Conservation (phyloP, 306 rosid species). For the Sesbania bispinosa region DNA sequence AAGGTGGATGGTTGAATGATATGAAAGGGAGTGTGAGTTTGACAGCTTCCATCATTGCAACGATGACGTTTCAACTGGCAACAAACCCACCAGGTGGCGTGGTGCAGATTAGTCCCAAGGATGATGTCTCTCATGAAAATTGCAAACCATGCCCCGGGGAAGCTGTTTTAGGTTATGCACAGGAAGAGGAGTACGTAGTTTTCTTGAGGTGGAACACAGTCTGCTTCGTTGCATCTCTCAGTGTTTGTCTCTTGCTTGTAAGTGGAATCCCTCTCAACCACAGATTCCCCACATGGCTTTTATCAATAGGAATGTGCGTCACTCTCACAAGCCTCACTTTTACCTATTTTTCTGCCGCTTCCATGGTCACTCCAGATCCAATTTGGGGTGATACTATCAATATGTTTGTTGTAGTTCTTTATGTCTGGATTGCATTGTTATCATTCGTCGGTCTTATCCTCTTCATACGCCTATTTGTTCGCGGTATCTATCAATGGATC, state of each 20-base stretch:
- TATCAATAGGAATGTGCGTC: background rate
- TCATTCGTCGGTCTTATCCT: background rate
- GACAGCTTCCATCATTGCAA: background rate
- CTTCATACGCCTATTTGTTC: no score
- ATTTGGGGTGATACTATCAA: rapidly evolving
- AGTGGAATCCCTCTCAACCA: constrained; percentile 11
- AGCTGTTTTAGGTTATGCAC: background rate
- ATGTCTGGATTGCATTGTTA: background rate
- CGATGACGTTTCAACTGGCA: constrained; percentile 11
- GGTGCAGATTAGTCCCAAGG: background rate
- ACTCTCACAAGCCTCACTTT: background rate
- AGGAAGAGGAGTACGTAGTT: rapidly evolving
- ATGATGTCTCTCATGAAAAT: rapidly evolving
- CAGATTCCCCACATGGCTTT: background rate
- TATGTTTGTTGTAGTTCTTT: background rate
- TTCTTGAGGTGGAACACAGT: background rate
- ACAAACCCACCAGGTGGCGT: background rate
- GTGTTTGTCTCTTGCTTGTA: background rate
- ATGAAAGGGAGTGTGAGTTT: constrained; percentile 9
- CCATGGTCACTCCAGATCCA: background rate
- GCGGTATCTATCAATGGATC: no score
- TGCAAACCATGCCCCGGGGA: background rate
- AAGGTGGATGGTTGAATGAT: background rate
- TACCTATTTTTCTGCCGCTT: background rate
- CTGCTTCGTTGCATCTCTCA: background rate